Evolutionary conservation across 139 green algal genomes (phyloP).

Genomic region (Chlorella sp.): DNA sequence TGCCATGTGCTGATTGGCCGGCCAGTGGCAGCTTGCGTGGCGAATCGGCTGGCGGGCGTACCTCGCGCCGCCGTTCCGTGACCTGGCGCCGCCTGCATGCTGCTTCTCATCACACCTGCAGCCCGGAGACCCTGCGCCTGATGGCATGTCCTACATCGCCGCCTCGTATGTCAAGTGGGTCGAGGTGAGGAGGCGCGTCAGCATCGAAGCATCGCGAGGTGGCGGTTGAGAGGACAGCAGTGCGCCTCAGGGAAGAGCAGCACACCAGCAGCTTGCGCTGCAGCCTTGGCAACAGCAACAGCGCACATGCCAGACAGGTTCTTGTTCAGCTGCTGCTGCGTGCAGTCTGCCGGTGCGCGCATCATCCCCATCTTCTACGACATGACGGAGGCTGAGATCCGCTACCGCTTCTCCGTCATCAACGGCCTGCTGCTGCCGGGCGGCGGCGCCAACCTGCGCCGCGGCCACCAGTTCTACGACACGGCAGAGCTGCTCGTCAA

Average conservation of each 20-base stretch:
- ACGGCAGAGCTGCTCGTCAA: constrained; percentile 45
- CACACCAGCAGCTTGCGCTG: too few relatives aligned
- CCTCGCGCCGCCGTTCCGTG: not conserved
- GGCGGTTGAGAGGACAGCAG: too few relatives aligned
- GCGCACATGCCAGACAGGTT: too few relatives aligned
- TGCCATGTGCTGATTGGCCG: too few relatives aligned
- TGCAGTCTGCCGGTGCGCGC: constrained; percentile 57
- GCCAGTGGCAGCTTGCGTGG: too few relatives aligned
- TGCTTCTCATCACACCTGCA: constrained; percentile 15
- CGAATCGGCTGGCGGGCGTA: not conserved
- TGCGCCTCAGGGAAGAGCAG: too few relatives aligned
- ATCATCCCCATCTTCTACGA: constrained; percentile 76
- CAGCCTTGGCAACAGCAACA: too few relatives aligned
- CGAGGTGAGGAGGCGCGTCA: constrained; percentile 41
- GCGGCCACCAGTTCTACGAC: constrained; percentile 74
- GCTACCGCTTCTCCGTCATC: constrained; percentile 34
- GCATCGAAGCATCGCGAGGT: too few relatives aligned
- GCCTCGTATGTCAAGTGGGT: constrained; percentile 76
- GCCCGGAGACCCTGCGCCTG: constrained; percentile 49
- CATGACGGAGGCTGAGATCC: constrained; percentile 24
- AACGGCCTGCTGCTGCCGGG: constrained; percentile 79
- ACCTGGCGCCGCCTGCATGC: not conserved
- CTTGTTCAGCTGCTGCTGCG: too few relatives aligned
- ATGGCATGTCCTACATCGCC: constrained; percentile 71
- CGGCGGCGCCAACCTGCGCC: constrained; percentile 48